Evolutionary conservation across 2,329 filamentous ascomycete species (phyloP), one percentile per base, ranked within the genome.

Genomic region (Fusarium sp.): DNA sequence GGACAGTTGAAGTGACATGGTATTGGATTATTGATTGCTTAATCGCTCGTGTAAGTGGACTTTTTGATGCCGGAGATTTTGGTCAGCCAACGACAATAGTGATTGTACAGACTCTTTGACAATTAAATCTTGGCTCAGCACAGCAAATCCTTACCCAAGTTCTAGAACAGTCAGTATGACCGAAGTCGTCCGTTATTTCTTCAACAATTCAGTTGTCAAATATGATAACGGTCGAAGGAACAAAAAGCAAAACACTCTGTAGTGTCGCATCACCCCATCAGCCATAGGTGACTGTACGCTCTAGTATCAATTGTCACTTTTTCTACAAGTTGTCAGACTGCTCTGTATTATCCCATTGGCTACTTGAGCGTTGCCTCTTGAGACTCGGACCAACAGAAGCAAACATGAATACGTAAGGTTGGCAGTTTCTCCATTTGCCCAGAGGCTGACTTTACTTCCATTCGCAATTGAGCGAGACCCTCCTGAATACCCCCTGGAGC

Each of bases 201-300:
- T 52, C 49, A 40, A 44, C 38, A 49, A 25, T 25, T 30, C 30
- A 24, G 30, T 56, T 49, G 24, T 44, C 59, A 60, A 47, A 45
- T 43, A 52, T 43, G 50, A 52, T 14, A 52, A 52, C 24, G n/a
- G 50, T 52, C 43, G 29, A 68, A 34, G 49, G 38, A 56, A 49
- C 53, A 71, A 68, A 68, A 68, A 68, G 53, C 50, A 60, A 52
- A 64, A 44, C 29, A 49, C 27, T 63, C 27, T 54, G 34, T 38
- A 22, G 15, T 52, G 50, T 43, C 34, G 27, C 50, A 51, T 24
- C 29, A 42, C 49, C 43, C 22, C 56, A 56, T 29, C 63, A 43
- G 46, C 34, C 58, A 60, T 44, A 30, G 22, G 44, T 46, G 24
- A 34, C 40, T 47, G 25, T 47, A 47, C 43, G 60, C 43, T 61